A percentile compares a stretch with the other conserved stretches of the same genome.
Conservation (phyloP, 169 alveolate species). For the Plasmodium inui region DNA sequence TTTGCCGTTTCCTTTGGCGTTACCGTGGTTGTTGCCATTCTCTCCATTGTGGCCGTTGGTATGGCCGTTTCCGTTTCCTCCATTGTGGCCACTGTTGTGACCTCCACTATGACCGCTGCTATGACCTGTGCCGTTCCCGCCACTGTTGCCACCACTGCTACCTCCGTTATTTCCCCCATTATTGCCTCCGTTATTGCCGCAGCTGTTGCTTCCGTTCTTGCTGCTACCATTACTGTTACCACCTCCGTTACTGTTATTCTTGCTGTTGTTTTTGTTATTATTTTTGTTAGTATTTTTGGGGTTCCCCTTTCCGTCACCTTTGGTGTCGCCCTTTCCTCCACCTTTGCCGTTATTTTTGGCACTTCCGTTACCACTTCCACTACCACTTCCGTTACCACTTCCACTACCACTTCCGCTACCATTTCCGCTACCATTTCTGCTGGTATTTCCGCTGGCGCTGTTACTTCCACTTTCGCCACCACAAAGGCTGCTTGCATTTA, state of each 20-base stretch:
- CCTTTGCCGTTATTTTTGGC: not conserved
- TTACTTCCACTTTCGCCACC: not conserved
- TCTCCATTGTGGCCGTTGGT: not conserved
- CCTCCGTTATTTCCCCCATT: not conserved
- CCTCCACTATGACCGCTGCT: not conserved
- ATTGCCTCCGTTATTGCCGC: not conserved
- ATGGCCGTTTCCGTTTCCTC: not conserved
- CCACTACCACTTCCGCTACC: not conserved
- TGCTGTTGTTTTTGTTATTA: constrained; percentile 6
- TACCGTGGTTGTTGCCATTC: not conserved
- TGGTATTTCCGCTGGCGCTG: not conserved
- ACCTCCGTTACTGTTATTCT: not conserved
- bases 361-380: not conserved
- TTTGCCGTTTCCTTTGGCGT: not conserved
- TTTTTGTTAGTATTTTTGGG: not conserved
- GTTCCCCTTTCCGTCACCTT: not conserved
- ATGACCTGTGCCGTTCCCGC: not conserved
- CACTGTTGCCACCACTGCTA: not conserved
- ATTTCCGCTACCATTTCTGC: not conserved
- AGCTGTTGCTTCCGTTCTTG: not conserved
- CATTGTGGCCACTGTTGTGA: not conserved
- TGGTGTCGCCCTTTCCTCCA: not conserved
- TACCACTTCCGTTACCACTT: not conserved
- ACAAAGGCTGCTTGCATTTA: not conserved
- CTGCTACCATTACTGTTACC: not conserved